Evolutionary conservation across 2,329 filamentous ascomycete species (phyloP), one percentile per base, ranked within the genome.

Genomic region (Rutstroemia sydowiana): DNA sequence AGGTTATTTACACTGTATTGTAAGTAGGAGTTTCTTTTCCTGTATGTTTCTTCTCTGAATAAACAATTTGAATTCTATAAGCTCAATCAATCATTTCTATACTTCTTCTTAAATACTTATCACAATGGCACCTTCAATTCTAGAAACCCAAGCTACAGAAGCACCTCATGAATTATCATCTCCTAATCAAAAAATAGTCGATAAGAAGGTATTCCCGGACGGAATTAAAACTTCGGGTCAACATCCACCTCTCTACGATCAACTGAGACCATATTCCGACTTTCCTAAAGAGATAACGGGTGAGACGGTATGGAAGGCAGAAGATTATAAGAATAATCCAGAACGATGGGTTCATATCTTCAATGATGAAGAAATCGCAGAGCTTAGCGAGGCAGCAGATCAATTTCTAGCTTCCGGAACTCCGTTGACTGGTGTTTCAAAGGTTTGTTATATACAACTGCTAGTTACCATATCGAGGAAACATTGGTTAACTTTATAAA

Each of bases 281-380:
- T 92, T 91, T 62, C 87, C 87, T 40, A 78, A 79, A 54, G 70
- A 84, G 55, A 88, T 91, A 65, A 75, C 75, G 0, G 87, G 87
- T 10, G 78, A 79, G 0, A 91, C 86, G 0, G 80, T 87, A 28
- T 93, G 88, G 88, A 74, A 77, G 49, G 75, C 62, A n/a, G 62
- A 65, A 32, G 63, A 66, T 41, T 66, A 66, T 55, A 55, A 46
- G 5, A 57, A 65, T 40, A 65, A 63, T 42, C 63, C 61, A 2
- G 63, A 66, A 51, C 49, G 76, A 66, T 92, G 87, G 87, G 82
- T 83, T 5, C 86, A 90, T 69, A 70, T 71, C 7, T 87, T 91
- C 65, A 83, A 77, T 0, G 68, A 74, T 0, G 75, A 79, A 2
- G 87, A 92, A 66, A 71, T 89, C 18, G 69, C 72, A 9, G 87